phyloP scores from a whole-genome alignment of 1,284 basidiomycete genomes.

The Cerioporus squamosus region DNA sequence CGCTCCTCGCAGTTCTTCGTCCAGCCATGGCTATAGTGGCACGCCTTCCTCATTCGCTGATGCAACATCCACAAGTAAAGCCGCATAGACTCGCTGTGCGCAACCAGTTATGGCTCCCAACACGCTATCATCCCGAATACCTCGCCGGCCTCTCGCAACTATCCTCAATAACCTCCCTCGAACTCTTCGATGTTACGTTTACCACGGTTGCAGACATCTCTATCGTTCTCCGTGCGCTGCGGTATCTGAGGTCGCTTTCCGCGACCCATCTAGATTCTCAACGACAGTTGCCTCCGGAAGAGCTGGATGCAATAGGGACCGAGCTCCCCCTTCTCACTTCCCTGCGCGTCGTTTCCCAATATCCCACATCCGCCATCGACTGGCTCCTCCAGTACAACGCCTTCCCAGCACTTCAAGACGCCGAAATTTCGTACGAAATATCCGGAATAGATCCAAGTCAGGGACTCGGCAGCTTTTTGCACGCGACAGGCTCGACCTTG shows the following conservation, averaged over 20 bases:
- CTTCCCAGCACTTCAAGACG: slow-evolving; percentile 8
- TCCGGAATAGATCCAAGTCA: background rate
- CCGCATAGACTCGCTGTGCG: slow-evolving; percentile 7
- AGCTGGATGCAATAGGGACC: background rate
- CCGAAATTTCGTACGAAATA: slow-evolving; percentile 12
- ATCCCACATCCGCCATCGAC: slow-evolving; percentile 10
- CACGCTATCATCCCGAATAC: slow-evolving; percentile 16
- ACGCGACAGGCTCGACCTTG: slow-evolving; percentile 5
- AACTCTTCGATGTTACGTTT: slow-evolving; percentile 17
- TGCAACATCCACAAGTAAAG: background rate
- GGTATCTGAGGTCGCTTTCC: background rate
- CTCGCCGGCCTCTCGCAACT: slow-evolving; percentile 7
- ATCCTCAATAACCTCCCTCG: slow-evolving; percentile 17
- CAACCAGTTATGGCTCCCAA: slow-evolving; percentile 17
- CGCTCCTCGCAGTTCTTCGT: slow-evolving; percentile 16
- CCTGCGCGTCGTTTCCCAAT: background rate
- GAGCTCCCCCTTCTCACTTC: slow-evolving; percentile 6
- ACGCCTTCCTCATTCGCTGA: slow-evolving; percentile 12
- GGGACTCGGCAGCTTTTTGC: slow-evolving; percentile 16
- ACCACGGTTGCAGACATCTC: slow-evolving; percentile 18
- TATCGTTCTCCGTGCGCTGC: slow-evolving; percentile 13
- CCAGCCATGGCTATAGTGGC: slow-evolving; percentile 11
- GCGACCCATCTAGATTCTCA: slow-evolving; percentile 15
- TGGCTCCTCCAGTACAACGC: slow-evolving; percentile 10
- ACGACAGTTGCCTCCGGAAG: slow-evolving; percentile 1